Base-by-base conservation (phyloP, 2,329 filamentous ascomycete genomes). In the Amauroascus niger region DNA sequence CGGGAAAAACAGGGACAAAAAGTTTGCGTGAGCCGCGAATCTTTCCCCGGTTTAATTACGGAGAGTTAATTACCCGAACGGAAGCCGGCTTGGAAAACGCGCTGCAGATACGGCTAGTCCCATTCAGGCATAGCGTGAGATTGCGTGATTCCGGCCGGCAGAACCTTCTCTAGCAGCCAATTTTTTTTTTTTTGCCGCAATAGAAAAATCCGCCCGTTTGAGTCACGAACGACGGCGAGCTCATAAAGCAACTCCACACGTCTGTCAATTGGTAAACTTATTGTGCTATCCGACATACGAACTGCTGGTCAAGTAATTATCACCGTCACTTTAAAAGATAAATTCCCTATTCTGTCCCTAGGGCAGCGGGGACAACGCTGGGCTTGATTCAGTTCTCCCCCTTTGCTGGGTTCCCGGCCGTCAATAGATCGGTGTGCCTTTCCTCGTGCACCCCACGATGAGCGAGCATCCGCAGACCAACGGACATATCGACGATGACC, bases 401-500 rank as follows among this genome's bases (percentile, higher is more conserved):
- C 52, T n/a, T 41, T 33, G 35, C 40, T 41, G 45, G 30, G 39
- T 9, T 45, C 53, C 44, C 49, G 18, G 41, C 28, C 47, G 11
- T 37, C 28, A 22, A 14, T 26, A 35, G 9, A 6, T 32, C 14
- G 33, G 35, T 41, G 18, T 14, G 20, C 18, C 14, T 43, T 30
- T 41, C 11, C 32, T 11, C 14, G 1, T 37, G 33, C 28, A 11
- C n/a, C 7, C 35, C 55, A 55, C 48, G 28, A 59, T 59, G 57
- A 56, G 49, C 33, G 45, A 52, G 49, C 53, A 55, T 44, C 33
- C 52, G 32, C 49, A 52, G 40, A 40, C 46, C 46, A 57, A 59
- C 57, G 58, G 57, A 50, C 57, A 58, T 55, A 58, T 55, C 50
- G 44, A 55, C n/a, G 51, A 53, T 50, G 52, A 43, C 52, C 52